Evolutionary conservation across 2,329 filamentous ascomycete species (phyloP).

Genomic region (Alternaria novae-zelandiae): DNA sequence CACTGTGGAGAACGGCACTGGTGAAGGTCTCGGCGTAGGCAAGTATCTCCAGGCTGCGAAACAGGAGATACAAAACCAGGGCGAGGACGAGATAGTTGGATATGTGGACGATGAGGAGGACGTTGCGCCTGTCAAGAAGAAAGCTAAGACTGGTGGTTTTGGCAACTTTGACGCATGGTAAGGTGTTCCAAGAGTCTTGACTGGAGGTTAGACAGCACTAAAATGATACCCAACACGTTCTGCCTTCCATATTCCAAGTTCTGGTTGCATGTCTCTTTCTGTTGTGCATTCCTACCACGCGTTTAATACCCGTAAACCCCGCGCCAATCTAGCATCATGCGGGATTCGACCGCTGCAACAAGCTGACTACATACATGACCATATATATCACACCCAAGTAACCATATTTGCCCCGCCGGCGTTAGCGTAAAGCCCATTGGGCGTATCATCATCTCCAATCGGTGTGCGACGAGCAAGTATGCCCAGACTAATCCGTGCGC

Average conservation of each 20-base stretch:
- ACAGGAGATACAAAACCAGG: constrained; percentile 40
- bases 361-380: background rate
- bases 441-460: background rate
- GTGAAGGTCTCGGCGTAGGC: constrained; percentile 67
- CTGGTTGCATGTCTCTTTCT: background rate
- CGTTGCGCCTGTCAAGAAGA: constrained; percentile 74
- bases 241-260: background rate
- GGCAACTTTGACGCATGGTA: constrained; percentile 95
- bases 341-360: background rate
- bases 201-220: background rate
- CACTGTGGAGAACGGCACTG: constrained; percentile 59
- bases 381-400: background rate
- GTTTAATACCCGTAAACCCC: background rate
- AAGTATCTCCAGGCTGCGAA: constrained; percentile 79
- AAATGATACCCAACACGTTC: background rate
- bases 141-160: constrained; percentile 78
- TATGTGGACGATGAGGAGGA: constrained; percentile 70
- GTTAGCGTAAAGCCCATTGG: background rate
- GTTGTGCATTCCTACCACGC: background rate
- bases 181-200: background rate
- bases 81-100: constrained; percentile 66
- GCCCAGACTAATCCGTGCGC: background rate
- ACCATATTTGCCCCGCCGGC: background rate
- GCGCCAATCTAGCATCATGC: background rate
- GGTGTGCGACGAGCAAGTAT: background rate